Evolutionary conservation across 2,329 filamentous ascomycete species (phyloP).

Genomic region (Emergomyces pasteurianus): DNA sequence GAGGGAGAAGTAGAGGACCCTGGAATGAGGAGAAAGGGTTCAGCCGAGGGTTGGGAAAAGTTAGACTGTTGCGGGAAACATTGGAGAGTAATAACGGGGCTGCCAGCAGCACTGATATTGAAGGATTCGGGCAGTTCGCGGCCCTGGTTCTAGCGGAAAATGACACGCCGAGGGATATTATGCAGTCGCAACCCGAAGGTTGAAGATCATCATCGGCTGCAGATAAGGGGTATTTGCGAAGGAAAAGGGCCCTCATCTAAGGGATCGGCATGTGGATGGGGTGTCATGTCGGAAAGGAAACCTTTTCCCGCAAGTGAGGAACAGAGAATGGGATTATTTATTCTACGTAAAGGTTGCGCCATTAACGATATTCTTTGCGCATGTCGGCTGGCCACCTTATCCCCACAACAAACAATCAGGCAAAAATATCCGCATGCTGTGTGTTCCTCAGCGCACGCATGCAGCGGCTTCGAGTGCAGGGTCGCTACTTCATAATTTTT

Average conservation of each 20-base stretch:
- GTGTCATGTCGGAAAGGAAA: not conserved
- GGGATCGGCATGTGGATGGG: not conserved
- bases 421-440: not conserved
- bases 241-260: not conserved
- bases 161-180: not conserved
- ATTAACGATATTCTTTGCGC: not conserved
- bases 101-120: slow-evolving; percentile 19
- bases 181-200: not conserved
- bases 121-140: slow-evolving; percentile 28
- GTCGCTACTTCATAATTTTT: not conserved
- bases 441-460: not conserved
- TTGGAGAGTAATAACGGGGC: slow-evolving; percentile 23
- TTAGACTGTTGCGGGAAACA: slow-evolving; percentile 25
- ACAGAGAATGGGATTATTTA: not conserved
- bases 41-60: slow-evolving; percentile 29
- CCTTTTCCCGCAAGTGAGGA: not conserved
- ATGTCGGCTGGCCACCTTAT: not conserved
- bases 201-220: not conserved
- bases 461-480: not conserved
- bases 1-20: slow-evolving; percentile 17
- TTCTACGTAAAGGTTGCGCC: not conserved
- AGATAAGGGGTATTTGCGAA: not conserved
- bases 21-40: slow-evolving; percentile 34
- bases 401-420: not conserved
- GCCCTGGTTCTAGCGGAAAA: slow-evolving; percentile 17